phyloP scores from a whole-genome alignment of 768 basidiomycete genomes.

The Mycena olivaceomarginata region DNA sequence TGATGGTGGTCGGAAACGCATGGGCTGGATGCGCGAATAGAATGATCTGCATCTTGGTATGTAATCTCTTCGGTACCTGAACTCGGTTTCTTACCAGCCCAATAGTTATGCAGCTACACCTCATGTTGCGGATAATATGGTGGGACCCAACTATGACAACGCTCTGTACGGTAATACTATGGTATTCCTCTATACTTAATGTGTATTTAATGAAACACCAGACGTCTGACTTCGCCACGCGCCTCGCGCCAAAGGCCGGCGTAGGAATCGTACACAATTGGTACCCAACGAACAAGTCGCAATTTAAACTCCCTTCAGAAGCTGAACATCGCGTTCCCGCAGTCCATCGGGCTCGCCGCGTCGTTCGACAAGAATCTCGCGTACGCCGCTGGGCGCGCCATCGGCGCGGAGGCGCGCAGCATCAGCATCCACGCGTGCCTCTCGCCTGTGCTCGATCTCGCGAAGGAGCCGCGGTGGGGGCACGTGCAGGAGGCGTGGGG shows the following conservation, averaged over 20 bases:
- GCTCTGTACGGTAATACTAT: constrained; percentile 37
- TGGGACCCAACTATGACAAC: constrained; percentile 43
- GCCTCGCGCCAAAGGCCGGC: constrained; percentile 35
- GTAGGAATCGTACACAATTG: constrained; percentile 44
- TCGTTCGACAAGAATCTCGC: constrained; percentile 48
- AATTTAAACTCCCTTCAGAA: constrained; percentile 47
- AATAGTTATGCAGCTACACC: constrained; percentile 41
- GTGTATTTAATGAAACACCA: neutral
- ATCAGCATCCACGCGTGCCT: constrained; percentile 51
- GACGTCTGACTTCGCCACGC: constrained; percentile 40
- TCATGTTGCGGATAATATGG: constrained; percentile 46
- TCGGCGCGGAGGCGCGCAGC: constrained; percentile 48
- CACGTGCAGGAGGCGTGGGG: constrained; percentile 51
- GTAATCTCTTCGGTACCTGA: neutral
- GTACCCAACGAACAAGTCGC: constrained; percentile 45
- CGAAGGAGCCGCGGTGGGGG: constrained; percentile 53
- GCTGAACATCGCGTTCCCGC: constrained; percentile 49
- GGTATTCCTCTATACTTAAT: neutral
- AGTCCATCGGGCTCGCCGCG: constrained; percentile 48
- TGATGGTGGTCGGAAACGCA: no score
- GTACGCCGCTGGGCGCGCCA: constrained; percentile 48
- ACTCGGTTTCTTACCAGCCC: neutral
- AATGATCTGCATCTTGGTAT: no score
- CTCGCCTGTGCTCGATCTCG: constrained; percentile 50
- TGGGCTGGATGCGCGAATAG: no score